Evolutionary conservation across 345 rosid species (phyloP).

Genomic region (Chamaenerion angustifolium): DNA sequence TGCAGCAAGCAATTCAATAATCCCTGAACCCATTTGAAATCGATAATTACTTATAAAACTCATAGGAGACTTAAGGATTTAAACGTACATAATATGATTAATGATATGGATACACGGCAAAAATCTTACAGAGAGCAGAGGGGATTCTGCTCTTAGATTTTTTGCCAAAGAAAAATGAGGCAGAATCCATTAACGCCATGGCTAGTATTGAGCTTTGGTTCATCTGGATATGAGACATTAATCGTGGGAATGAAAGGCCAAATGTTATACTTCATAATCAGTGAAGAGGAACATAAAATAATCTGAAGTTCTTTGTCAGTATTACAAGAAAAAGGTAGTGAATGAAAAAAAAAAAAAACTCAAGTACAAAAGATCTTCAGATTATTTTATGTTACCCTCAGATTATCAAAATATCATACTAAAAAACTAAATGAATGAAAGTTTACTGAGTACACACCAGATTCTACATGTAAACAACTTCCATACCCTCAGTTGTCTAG

Average conservation of each 20-base stretch:
- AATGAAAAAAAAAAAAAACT: not conserved
- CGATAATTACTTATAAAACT: not conserved
- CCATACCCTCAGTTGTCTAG: too few relatives aligned
- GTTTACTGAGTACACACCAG: too few relatives aligned
- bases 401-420: too few relatives aligned
- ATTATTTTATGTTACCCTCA: too few relatives aligned
- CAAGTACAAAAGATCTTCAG: too few relatives aligned
- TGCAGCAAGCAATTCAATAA: constrained; percentile 82
- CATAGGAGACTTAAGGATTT: constrained; percentile 1
- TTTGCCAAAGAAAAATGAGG: constrained; percentile 83
- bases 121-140: too few relatives aligned
- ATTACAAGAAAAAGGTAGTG: not conserved
- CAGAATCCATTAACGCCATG: constrained; percentile 83
- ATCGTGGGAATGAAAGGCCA: constrained; percentile 94
- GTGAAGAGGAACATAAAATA: constrained; percentile 7
- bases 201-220: constrained; percentile 56
- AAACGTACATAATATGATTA: constrained; percentile 7
- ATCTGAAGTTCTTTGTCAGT: not conserved
- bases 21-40: constrained; percentile 36
- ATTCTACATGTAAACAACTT: too few relatives aligned
- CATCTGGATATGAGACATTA: constrained; percentile 33
- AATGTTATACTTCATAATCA: constrained; percentile 68
- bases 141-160: constrained; percentile 91
- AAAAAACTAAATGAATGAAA: too few relatives aligned
- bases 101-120: too few relatives aligned